Evolutionary conservation across 208 protist species (phyloP), one percentile per base, ranked within the genome.

Genomic region (Trypanosoma vivax): DNA sequence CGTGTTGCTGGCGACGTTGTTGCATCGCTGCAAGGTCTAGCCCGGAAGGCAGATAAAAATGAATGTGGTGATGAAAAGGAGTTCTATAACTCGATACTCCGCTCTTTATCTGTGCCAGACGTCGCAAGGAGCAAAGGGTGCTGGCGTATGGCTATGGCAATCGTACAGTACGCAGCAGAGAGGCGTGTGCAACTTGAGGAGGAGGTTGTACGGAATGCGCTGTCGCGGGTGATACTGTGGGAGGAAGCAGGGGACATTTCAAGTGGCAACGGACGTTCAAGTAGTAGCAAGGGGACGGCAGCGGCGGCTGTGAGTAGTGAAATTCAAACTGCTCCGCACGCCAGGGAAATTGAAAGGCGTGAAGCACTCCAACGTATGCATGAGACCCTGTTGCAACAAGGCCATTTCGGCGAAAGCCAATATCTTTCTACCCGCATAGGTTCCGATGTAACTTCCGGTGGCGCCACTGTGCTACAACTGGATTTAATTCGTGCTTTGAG

Each of bases 1-100:
- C 61, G 56, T 11, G 33, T 70, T n/a, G 54, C 50, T 21, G 50
- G 43, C 35, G 29, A 56, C 46, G 19, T 61, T 0, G 47, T 63
- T 6, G 29, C 27, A 18, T 42, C 24, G 13, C 34, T 48, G 14
- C 35, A 50, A 3, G 3, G 6, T 6, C 6, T 28, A 18, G 9
- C 49, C 19, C 10, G 28, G 13, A 38, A 41, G 0, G 21, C 16
- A 14, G 35, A 6, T 50, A 34, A 6, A 0, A 19, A 19, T 43
- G 39, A 13, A 28, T 23, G 46, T 13, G 43, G 55, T 13, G 52
- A 59, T 24, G 47, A 50, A 29, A 10, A 21, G 21, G 19, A 56
- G 21, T 25, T 67, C n/a, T 65, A 41, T 41, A 53, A 53, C 21
- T 24, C 43, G 24, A 13, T 67, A n/a, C 52, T 67, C 21, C 33